Evolutionary conservation across 768 basidiomycete genomes (phyloP).

Genomic region (Russula sp.): DNA sequence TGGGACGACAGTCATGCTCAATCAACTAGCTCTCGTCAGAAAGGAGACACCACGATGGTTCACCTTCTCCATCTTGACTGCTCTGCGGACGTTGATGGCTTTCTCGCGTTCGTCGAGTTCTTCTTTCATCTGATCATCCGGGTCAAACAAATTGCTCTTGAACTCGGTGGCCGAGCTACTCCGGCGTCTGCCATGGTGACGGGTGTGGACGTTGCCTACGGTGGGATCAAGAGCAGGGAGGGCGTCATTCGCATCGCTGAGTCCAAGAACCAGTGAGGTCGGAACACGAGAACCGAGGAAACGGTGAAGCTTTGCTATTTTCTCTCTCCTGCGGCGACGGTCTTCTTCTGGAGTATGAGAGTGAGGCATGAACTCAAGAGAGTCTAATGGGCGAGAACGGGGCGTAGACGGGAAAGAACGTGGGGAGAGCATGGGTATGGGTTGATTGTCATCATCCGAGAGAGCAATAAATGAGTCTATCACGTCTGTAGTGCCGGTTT

Average conservation of each 20-base stretch:
- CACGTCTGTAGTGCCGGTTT: conserved; percentile 4
- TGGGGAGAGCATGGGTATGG: conserved; percentile 5
- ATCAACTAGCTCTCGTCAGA: neutral
- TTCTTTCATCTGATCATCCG: conserved; percentile 57
- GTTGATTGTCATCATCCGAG: conserved; percentile 51
- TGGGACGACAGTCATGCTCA: conserved; percentile 26
- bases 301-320: conserved; percentile 74
- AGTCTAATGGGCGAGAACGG: conserved; percentile 38
- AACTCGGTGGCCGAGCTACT: conserved; percentile 48
- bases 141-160: conserved; percentile 43
- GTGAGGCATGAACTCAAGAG: conserved; percentile 35
- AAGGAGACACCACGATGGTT: conserved; percentile 19
- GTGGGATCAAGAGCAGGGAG: conserved; percentile 26
- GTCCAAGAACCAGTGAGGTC: conserved; percentile 53
- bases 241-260: conserved; percentile 29
- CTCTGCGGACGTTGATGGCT: conserved; percentile 70
- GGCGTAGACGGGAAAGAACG: neutral
- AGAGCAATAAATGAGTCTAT: conserved; percentile 49
- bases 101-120: conserved; percentile 68
- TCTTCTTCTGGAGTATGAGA: conserved; percentile 50
- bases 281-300: conserved; percentile 82
- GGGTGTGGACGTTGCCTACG: conserved; percentile 19
- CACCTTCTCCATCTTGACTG: conserved; percentile 86
- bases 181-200: conserved; percentile 38
- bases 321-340: conserved; percentile 62